Evolutionary conservation across 306 rosid species (phyloP), one percentile per base, ranked within the genome.

Genomic region (Rubus idaeus): DNA sequence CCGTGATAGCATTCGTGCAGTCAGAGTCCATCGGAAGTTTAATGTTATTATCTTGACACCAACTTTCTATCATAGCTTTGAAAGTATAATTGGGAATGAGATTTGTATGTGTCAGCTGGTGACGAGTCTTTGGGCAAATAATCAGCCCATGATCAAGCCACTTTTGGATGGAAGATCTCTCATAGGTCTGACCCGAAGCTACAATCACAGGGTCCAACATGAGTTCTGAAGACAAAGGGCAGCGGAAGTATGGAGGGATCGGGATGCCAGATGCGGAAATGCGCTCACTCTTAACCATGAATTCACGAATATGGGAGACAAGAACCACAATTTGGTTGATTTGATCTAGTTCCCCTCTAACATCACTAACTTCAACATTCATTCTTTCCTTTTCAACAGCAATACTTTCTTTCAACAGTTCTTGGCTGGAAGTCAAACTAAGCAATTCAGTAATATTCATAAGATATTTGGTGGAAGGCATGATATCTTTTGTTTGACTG

Each of bases 151-250:
- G 80, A 83, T 90, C 96, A 68, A 95, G 89, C 98, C 97, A 95
- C 71, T 77, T 90, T 73, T 92, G 95, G 73, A 95, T 89, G 67
- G 97, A 88, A 21, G 80, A 71, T 78, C 97, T 87, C 77, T 90
- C 92, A 20, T 86, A 95, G 62, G 98, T 95, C 82, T 95, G 98
- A 77, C 98, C 97, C 5, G 97, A 95, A 80, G 98, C 97, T 84
- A 95, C 87, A 41, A 90, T 95, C 61, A 92, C 98, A 41, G 98
- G 97, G 85, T 95, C 97, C 76, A 79, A 71, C 96, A 95, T 92
- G 76, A 95, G 90, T 68, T 95, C 96, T 72, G 89, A 75, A 10
- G 98, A 95, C 78, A 95, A 77, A 56, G 98, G 96, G 73, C 98
- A 95, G 75, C 90, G 89, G 75, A 95, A 95, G 83, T 92, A 95